Conservation (phyloP, 352 stramenopile species). For the Pseudoperonospora humuli region DNA sequence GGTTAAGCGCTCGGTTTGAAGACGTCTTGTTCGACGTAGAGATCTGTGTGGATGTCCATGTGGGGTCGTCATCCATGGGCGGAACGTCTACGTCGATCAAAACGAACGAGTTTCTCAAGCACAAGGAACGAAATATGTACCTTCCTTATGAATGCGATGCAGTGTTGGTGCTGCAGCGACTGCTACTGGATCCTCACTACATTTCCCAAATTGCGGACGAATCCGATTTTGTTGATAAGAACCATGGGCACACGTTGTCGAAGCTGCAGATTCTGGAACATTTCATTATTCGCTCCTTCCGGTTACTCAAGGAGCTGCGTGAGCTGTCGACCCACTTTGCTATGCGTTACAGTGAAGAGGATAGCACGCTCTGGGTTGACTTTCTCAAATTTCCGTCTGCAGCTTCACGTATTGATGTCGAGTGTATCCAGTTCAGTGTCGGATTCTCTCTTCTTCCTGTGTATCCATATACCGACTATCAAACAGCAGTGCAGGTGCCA, state of each 20-base stretch:
- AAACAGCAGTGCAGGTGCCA: conserved; percentile 31
- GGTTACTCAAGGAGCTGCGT: conserved; percentile 50
- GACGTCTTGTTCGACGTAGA: conserved; percentile 43
- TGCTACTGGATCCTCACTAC: conserved; percentile 39
- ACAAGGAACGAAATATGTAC: conserved; percentile 27
- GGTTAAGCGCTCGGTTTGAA: conserved; percentile 37
- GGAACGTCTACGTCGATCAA: conserved; percentile 19
- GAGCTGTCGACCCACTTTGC: conserved; percentile 45
- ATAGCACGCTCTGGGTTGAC: conserved; percentile 47
- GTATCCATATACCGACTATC: conserved; percentile 48
- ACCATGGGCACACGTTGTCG: conserved; percentile 21
- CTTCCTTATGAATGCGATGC: conserved; percentile 35
- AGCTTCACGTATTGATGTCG: conserved; percentile 5
- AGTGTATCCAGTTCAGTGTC: conserved; percentile 39
- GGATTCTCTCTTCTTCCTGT: conserved; percentile 40
- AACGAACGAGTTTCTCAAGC: conserved; percentile 27
- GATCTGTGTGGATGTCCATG: conserved; percentile 30
- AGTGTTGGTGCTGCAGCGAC: conserved; percentile 38
- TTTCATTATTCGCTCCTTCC: conserved; percentile 44
- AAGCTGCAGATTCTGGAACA: conserved; percentile 43
- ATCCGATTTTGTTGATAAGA: conserved; percentile 14
- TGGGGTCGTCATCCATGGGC: conserved; percentile 9
- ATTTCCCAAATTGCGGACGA: conserved; percentile 25
- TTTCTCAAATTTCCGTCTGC: conserved; percentile 53
- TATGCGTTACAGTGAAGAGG: conserved; percentile 36